A percentile compares a stretch with the other conserved stretches of the same genome.
Conservation (phyloP, 2,329 filamentous ascomycete genomes). For the Colletotrichum simmondsii region DNA sequence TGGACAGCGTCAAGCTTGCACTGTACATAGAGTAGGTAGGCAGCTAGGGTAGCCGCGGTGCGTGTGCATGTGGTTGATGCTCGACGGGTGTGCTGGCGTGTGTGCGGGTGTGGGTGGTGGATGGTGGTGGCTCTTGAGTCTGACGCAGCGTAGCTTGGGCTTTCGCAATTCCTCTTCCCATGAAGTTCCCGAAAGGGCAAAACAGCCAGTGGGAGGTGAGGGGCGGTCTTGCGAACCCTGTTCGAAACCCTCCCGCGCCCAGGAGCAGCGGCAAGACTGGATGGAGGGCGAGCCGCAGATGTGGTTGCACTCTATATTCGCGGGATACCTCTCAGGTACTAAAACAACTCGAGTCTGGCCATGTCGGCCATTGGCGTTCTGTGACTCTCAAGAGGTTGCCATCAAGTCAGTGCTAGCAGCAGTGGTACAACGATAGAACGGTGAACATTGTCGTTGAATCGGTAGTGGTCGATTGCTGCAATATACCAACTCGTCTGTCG, state of each 20-base stretch:
- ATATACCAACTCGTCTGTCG: not conserved
- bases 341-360: not conserved
- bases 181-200: conserved; percentile 1
- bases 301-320: conserved; percentile 11
- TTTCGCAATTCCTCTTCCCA: conserved; percentile 3
- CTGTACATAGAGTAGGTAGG: conserved; percentile 5
- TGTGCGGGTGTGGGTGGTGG: not conserved
- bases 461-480: not conserved
- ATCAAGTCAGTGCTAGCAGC: not conserved
- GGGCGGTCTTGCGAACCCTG: conserved; percentile 13
- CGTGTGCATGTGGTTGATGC: not conserved
- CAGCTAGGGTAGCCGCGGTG: not conserved
- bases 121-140: not conserved
- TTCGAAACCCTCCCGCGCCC: conserved; percentile 19
- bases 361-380: not conserved
- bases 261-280: conserved; percentile 11
- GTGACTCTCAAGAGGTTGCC: not conserved
- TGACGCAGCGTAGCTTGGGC: conserved; percentile 4
- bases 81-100: not conserved
- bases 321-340: conserved; percentile 8
- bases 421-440: not conserved
- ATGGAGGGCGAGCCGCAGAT: not conserved
- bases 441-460: not conserved
- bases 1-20: not conserved
- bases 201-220: conserved; percentile 19